Evolutionary conservation across 768 basidiomycete genomes (phyloP).

Genomic region (Pholiota molesta): DNA sequence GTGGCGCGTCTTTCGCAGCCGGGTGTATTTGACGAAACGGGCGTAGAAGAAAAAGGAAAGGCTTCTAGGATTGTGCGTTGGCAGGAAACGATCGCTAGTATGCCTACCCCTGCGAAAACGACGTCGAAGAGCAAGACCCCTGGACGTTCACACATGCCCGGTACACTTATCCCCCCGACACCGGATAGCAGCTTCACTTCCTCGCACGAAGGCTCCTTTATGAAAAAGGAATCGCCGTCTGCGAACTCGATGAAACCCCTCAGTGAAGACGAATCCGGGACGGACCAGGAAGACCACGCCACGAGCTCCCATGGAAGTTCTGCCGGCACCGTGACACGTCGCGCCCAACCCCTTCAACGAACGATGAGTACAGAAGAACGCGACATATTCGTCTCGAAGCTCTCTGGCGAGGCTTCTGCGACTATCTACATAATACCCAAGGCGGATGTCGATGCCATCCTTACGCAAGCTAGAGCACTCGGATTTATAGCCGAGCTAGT

Average conservation of each 20-base stretch:
- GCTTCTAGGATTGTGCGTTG: constrained; percentile 36
- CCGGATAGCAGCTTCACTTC: constrained; percentile 41
- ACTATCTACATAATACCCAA: constrained; percentile 52
- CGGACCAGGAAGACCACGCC: constrained; percentile 21
- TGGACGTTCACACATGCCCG: constrained; percentile 53
- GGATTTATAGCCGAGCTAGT: constrained; percentile 49
- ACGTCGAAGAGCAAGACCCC: constrained; percentile 25
- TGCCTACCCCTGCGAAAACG: constrained; percentile 21
- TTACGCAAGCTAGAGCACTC: constrained; percentile 40
- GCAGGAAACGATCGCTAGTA: constrained; percentile 30
- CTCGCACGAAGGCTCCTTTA: constrained; percentile 14
- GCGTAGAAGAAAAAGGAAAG: constrained; percentile 29
- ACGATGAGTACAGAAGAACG: constrained; percentile 58
- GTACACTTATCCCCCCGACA: constrained; percentile 55
- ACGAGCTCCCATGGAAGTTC: constrained; percentile 15
- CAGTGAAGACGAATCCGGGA: constrained; percentile 17
- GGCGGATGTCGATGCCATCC: constrained; percentile 44
- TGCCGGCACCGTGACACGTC: constrained; percentile 17
- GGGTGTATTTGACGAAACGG: constrained; percentile 39
- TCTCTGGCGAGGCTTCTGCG: constrained; percentile 46
- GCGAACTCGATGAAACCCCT: constrained; percentile 2
- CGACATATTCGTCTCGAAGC: constrained; percentile 48
- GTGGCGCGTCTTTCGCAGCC: constrained; percentile 49
- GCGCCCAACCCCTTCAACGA: constrained; percentile 40
- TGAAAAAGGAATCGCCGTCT: constrained; percentile 16